Evolutionary conservation across 306 rosid genomes (phyloP).

Genomic region (Casuarina cunninghamiana): DNA sequence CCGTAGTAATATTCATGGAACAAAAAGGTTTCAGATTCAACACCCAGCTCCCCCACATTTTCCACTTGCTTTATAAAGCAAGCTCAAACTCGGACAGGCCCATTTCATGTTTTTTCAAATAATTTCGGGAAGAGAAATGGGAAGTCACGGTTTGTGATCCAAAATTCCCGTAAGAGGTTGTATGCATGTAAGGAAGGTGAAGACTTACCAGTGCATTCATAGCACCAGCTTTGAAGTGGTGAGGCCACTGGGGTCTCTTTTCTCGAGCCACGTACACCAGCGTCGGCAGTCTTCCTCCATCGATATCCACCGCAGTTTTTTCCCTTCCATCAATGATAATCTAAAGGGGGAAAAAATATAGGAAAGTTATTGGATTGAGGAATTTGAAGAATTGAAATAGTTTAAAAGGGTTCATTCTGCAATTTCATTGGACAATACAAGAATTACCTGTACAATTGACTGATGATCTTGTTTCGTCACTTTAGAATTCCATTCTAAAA

Average conservation of each 20-base stretch:
- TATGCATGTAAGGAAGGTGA: neutral
- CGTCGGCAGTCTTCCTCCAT: slow-evolving; percentile 49
- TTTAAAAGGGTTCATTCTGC: no score
- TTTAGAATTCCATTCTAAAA: slow-evolving; percentile 56
- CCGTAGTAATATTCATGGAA: no score
- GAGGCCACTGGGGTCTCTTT: slow-evolving; percentile 58
- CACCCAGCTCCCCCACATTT: no score
- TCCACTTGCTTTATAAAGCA: no score
- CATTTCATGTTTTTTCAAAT: no score
- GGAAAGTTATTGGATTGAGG: neutral
- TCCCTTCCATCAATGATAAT: slow-evolving; percentile 60
- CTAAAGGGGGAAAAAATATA: slow-evolving; percentile 20
- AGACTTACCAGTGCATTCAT: slow-evolving; percentile 57
- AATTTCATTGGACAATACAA: no score
- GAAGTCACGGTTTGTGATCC: no score
- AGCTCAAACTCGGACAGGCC: no score
- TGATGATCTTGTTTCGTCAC: slow-evolving; percentile 62
- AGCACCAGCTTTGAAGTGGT: slow-evolving; percentile 83
- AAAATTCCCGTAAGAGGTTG: no score
- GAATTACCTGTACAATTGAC: slow-evolving; percentile 54
- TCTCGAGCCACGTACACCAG: slow-evolving; percentile 71
- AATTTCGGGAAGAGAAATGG: no score
- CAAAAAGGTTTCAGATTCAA: no score
- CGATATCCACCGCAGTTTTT: slow-evolving; percentile 37
- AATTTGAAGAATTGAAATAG: neutral